Base-by-base conservation (phyloP, 192 early-diverging fungal species). In the Coemansia sp. region DNA sequence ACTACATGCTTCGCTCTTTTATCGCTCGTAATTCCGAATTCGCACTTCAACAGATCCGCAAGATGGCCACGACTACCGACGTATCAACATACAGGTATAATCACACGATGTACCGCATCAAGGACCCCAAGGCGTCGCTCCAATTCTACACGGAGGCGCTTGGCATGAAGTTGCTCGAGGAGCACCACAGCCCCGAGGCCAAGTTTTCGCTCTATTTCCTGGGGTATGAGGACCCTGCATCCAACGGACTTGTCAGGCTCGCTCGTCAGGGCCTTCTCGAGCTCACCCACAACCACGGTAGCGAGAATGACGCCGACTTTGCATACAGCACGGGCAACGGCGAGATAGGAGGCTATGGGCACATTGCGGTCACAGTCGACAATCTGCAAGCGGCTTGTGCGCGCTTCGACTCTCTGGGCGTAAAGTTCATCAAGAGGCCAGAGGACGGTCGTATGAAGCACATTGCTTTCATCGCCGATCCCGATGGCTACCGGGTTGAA, bases 41-140 rank as follows among this genome's bases (percentile, higher is more conserved):
- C 45, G 14, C 50, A 0, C 48, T 61, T 14, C 65, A 61, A 20
- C 64, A 57, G 40, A 22, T 69, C 33, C 53, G 58, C 55, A 80
- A 68, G 45, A 74, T 70, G 70, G 59, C 77, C 34, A 80, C 77
- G 70, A 64, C 77, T 29, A 80, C 77, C 38, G 71, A 80, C 58
- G 47, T 74, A 25, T 63, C 77, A 14, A 80, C 61, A 30, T 80
- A 80, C 61, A 48, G 77, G 57, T 73, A 84, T 82, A 94, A 94
- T 83, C 92, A 94, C 79, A 91, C 90, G 20, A 94, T 92, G 91
- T 86, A 89, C 79, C 84, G 91, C 70, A 84, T 92, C 61, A 92
- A 88, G 83, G 91, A 92, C 76, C 88, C 90, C 45, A 75, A 89
- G 65, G 81, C 74, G 17, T 91, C 92, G 10, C 25, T 91, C 23